These are phyloP conservation scores for Ganoderma sp. DNA, from an alignment of 1,284 basidiomycete species.

Conservation along the genomic window DNA sequence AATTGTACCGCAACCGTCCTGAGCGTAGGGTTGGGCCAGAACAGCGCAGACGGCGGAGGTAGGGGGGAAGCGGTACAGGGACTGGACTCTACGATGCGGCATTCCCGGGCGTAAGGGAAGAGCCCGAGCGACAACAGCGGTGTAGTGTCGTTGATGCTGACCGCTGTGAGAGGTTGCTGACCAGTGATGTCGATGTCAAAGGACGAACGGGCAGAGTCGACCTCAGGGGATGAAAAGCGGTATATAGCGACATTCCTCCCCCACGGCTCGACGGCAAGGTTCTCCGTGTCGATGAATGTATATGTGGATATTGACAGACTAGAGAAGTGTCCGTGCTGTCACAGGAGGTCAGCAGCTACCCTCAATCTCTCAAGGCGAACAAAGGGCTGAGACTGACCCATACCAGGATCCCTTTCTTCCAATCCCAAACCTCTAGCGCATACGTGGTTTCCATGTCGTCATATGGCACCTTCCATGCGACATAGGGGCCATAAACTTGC, in stretches of 20 bases:
- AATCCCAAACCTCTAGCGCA: background rate
- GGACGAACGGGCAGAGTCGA: background rate
- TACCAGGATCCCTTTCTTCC: constrained; percentile 1
- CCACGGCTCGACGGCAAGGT: background rate
- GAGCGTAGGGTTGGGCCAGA: background rate
- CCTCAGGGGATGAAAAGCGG: background rate
- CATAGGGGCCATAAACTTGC: background rate
- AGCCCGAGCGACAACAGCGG: background rate
- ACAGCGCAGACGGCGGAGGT: background rate
- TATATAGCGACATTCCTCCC: background rate
- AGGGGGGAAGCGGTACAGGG: background rate
- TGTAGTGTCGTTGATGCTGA: background rate
- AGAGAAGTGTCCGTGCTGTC: background rate
- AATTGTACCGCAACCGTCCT: background rate
- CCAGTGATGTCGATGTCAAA: background rate
- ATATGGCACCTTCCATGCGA: background rate
- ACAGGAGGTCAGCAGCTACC: background rate
- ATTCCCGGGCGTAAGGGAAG: background rate
- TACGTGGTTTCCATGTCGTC: background rate
- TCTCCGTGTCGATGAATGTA: background rate
- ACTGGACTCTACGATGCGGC: background rate
- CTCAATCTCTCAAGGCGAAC: background rate
- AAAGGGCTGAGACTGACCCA: background rate
- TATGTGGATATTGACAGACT: background rate
- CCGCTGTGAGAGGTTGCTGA: background rate